phyloP scores from a whole-genome alignment of 768 basidiomycete genomes.

The Phylloporus rhodoxanthus region DNA sequence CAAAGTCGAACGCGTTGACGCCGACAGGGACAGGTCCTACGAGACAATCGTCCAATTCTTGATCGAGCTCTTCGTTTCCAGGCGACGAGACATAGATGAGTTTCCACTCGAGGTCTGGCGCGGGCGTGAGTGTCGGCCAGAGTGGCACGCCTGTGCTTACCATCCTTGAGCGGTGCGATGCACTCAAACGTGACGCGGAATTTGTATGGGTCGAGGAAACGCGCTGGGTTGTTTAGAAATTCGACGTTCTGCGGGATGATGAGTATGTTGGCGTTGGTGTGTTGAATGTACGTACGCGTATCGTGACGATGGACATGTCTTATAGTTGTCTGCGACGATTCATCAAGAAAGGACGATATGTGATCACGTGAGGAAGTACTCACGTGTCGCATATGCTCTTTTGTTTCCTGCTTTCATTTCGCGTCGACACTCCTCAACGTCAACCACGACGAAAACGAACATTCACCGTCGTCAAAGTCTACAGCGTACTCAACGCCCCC shows the following conservation, averaged over 20 bases:
- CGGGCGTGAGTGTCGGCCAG: not conserved
- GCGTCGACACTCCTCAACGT: conserved; percentile 16
- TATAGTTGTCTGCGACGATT: not conserved
- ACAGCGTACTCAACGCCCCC: not conserved
- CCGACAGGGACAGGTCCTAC: conserved; percentile 97
- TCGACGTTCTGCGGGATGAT: conserved; percentile 62
- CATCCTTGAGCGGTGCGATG: conserved; percentile 85
- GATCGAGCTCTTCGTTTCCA: conserved; percentile 85
- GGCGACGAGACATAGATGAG: conserved; percentile 96
- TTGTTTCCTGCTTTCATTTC: conserved; percentile 18
- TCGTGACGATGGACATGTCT: conserved; percentile 64
- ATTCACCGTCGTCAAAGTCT: not conserved
- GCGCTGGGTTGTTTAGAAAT: conserved; percentile 89
- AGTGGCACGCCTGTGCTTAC: conserved; percentile 38
- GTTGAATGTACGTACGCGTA: conserved; percentile 42
- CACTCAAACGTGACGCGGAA: conserved; percentile 98
- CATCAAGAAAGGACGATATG: not conserved
- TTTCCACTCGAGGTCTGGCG: conserved; percentile 91
- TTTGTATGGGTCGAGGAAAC: conserved; percentile 84
- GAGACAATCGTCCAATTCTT: conserved; percentile 95
- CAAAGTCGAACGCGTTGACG: conserved; percentile 96
- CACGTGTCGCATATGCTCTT: conserved; percentile 8
- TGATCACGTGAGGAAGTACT: not conserved
- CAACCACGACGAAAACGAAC: conserved; percentile 8
- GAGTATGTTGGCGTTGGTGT: not conserved